Percentiles rank a stretch among this genome's conserved stretches.
Conservation (phyloP, 2,329 filamentous ascomycete genomes). For the Teratosphaeria pseudoeucalypti region DNA sequence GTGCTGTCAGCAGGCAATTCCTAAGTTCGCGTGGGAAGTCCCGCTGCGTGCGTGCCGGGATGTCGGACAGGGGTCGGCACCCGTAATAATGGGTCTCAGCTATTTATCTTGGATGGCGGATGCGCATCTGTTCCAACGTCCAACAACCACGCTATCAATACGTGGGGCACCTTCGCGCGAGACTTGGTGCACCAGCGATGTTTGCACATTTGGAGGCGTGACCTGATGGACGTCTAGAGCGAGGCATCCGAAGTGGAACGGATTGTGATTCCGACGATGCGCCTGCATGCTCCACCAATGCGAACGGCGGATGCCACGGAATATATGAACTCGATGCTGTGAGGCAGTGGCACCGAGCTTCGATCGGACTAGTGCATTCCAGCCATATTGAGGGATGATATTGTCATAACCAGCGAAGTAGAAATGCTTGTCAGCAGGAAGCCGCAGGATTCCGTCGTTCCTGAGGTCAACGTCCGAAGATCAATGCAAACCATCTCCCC, state of each 20-base stretch:
- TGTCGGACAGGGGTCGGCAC: neutral
- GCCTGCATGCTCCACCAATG: neutral
- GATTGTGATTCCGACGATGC: neutral
- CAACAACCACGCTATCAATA: neutral
- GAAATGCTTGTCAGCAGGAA: neutral
- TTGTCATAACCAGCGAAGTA: neutral
- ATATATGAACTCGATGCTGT: neutral
- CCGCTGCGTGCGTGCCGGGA: neutral
- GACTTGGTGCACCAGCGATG: too few relatives aligned
- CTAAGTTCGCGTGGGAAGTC: neutral
- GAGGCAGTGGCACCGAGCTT: neutral
- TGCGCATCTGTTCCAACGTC: neutral
- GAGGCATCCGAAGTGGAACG: neutral
- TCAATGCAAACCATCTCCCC: neutral
- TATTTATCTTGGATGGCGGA: neutral
- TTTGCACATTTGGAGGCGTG: too few relatives aligned
- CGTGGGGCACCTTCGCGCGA: neutral
- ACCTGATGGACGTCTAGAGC: neutral
- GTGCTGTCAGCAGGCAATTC: neutral
- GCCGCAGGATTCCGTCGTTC: neutral
- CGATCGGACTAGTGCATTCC: neutral
- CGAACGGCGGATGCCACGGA: neutral
- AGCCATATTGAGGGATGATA: neutral
- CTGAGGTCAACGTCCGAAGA: neutral
- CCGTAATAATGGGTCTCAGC: neutral